Percentiles rank a stretch among this genome's conserved stretches.
These are phyloP conservation scores for Trifolium repens DNA, from an alignment of 306 rosid species.

Conservation along the genomic window DNA sequence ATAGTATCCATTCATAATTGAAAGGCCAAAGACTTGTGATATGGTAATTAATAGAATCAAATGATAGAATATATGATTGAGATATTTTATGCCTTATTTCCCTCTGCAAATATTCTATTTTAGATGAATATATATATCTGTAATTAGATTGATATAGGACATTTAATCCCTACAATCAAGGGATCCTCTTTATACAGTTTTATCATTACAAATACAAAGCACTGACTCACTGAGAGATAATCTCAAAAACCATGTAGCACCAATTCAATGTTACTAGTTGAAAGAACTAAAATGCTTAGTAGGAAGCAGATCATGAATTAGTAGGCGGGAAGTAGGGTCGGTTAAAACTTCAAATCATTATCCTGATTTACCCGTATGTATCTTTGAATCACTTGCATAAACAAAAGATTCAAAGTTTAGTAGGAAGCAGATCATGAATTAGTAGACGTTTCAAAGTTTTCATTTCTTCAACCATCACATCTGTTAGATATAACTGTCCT, in stretches of 20 bases:
- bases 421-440: too few species aligned
- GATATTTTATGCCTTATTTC: not conserved
- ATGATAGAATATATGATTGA: not conserved
- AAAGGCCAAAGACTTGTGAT: slow-evolving; percentile 4
- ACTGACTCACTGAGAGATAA: not conserved
- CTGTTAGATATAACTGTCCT: not conserved
- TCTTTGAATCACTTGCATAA: slow-evolving; percentile 9
- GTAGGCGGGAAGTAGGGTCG: not conserved
- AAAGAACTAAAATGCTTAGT: slow-evolving; percentile 5
- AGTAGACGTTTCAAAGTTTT: too few species aligned
- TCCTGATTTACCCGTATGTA: not conserved
- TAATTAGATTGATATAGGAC: not conserved
- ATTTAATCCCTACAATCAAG: not conserved
- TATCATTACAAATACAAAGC: not conserved
- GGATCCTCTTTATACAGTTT: slow-evolving; percentile 5
- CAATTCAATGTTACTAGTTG: not conserved
- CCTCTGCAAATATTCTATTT: not conserved
- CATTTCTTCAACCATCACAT: too few species aligned
- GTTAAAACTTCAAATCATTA: not conserved
- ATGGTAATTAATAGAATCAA: not conserved
- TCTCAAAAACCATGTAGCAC: not conserved
- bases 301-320: not conserved
- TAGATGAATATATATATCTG: not conserved
- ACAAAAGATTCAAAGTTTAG: not conserved
- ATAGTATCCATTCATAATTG: slow-evolving; percentile 8